phyloP scores from a whole-genome alignment of 2,329 filamentous ascomycete genomes.

The Dothidotthia symphoricarpi region DNA sequence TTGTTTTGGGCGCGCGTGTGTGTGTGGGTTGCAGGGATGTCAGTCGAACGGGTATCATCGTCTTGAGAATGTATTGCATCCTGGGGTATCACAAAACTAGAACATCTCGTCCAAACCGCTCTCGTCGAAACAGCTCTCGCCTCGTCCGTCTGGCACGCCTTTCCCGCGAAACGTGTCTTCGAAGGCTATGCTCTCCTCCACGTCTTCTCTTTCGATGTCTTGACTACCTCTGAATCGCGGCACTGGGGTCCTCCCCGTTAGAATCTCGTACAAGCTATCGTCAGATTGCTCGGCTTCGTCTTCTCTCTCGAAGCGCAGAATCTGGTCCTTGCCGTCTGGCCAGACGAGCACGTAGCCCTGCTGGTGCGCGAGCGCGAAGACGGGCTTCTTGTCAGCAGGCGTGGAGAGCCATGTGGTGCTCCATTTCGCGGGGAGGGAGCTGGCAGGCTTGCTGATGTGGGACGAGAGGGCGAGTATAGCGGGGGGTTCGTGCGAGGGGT shows the following conservation, averaged over 20 bases:
- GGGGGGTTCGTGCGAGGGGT: conserved; percentile 20
- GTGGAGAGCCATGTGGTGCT: conserved; percentile 31
- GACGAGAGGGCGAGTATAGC: conserved; percentile 24
- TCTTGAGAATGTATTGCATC: no score
- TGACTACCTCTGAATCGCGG: conserved; percentile 26
- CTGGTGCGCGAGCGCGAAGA: conserved; percentile 39
- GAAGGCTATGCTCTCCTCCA: conserved; percentile 26
- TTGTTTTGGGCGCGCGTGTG: no score
- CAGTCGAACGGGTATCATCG: no score
- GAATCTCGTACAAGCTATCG: conserved; percentile 50
- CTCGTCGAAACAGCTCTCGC: conserved; percentile 27
- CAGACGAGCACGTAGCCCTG: conserved; percentile 43
- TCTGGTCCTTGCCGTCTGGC: conserved; percentile 43
- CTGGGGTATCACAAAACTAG: no score
- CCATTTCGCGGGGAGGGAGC: conserved; percentile 21
- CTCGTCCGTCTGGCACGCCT: conserved; percentile 7
- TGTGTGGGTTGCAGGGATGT: no score
- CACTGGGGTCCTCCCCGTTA: conserved; percentile 48
- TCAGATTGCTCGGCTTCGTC: conserved; percentile 43
- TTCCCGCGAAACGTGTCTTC: conserved; percentile 46
- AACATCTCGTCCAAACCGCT: conserved; percentile 41
- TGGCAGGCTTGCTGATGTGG: conserved; percentile 25
- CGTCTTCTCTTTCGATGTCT: conserved; percentile 7
- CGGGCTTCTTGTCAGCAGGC: conserved; percentile 30
- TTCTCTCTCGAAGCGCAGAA: conserved; percentile 28